A percentile compares a stretch with the other conserved stretches of the same genome.
phyloP scores from a whole-genome alignment of 1,139 yeast species.

The Geotrichum klebahnii region DNA sequence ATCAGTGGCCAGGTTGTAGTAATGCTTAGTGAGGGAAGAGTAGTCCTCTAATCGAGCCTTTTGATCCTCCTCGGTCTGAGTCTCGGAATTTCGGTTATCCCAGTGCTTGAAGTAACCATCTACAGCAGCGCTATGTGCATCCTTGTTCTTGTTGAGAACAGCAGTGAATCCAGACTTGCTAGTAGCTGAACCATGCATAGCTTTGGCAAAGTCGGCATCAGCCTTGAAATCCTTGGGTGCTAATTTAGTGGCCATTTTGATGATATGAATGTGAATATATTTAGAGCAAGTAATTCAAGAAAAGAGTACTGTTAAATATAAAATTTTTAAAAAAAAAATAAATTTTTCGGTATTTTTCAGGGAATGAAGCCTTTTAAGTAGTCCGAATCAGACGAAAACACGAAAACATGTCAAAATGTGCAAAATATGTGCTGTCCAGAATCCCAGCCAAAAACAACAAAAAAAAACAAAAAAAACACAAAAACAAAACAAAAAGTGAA shows the following conservation, averaged over 20 bases:
- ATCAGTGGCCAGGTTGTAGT: slow-evolving; percentile 94
- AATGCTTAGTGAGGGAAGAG: slow-evolving; percentile 87
- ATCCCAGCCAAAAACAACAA: no score
- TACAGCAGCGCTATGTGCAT: slow-evolving; percentile 78
- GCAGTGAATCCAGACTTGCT: slow-evolving; percentile 72
- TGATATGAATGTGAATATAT: neutral
- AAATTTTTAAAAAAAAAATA: no score
- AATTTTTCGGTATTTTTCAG: no score
- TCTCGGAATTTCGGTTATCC: slow-evolving; percentile 54
- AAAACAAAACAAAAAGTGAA: no score
- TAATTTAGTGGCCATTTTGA: slow-evolving; percentile 35
- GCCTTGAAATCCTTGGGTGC: slow-evolving; percentile 41
- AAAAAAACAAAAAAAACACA: no score
- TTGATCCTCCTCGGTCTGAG: slow-evolving; percentile 66
- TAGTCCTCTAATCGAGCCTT: slow-evolving; percentile 75
- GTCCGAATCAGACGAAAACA: no score
- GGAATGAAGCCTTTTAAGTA: no score
- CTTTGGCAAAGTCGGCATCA: slow-evolving; percentile 64
- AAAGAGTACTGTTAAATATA: no score
- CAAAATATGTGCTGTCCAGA: no score
- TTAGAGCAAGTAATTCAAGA: no score
- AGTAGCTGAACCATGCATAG: slow-evolving; percentile 74
- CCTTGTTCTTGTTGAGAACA: slow-evolving; percentile 66
- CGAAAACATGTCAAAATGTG: no score
- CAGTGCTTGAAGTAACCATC: slow-evolving; percentile 94